Percentiles rank a stretch among this genome's conserved stretches.
Conservation (phyloP, 805 yeast genomes). For the Kazachstania taianensis region DNA sequence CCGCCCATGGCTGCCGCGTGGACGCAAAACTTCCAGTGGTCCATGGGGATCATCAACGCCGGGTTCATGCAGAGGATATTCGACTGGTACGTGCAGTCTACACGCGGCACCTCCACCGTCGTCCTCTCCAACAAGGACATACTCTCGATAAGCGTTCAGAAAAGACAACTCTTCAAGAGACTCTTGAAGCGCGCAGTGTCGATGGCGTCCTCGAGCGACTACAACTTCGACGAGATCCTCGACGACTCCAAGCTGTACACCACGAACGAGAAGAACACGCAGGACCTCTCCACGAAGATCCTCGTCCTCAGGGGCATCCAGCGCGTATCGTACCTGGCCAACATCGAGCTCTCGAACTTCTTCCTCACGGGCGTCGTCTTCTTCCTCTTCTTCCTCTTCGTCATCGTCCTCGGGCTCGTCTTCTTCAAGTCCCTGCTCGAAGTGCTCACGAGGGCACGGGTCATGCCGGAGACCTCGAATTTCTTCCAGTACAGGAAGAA, state of each 20-base stretch:
- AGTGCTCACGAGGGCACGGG: conserved; percentile 45
- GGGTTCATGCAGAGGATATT: conserved; percentile 73
- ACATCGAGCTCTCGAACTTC: conserved; percentile 75
- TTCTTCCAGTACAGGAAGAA: conserved; percentile 69
- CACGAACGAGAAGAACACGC: conserved; percentile 55
- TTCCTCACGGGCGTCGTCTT: conserved; percentile 82
- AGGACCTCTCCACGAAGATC: conserved; percentile 52
- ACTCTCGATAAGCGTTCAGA: conserved; percentile 80
- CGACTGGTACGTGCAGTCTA: conserved; percentile 90
- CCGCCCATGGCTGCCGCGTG: conserved; percentile 98
- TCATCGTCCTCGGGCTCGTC: conserved; percentile 43
- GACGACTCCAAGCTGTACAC: conserved; percentile 48
- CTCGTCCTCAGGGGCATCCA: conserved; percentile 83
- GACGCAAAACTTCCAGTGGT: conserved; percentile 96
- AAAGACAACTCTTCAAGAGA: conserved; percentile 19
- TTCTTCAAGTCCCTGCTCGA: conserved; percentile 64
- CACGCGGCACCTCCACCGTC: conserved; percentile 83
- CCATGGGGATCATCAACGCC: conserved; percentile 78
- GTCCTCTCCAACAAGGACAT: conserved; percentile 52
- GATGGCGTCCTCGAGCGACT: conserved; percentile 26
- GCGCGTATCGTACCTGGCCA: conserved; percentile 77
- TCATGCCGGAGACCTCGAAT: conserved; percentile 47
- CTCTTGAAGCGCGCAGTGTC: conserved; percentile 31
- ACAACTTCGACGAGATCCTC: conserved; percentile 41
- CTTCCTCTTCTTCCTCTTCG: conserved; percentile 66